Conservation (phyloP, 805 yeast species). For the Starmerella riodocensis region DNA sequence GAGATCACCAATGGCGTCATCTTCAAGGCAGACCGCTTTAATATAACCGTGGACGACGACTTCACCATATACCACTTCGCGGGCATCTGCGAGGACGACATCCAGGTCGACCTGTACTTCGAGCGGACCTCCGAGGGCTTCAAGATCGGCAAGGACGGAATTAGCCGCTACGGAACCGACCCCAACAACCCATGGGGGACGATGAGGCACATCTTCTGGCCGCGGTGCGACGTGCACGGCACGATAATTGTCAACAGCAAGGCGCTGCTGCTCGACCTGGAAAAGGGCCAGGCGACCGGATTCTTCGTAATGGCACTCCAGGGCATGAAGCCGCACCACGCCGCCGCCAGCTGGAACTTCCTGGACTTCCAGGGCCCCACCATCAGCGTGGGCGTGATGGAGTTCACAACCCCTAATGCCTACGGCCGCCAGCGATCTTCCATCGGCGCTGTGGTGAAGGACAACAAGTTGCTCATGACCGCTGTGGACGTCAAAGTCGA, state of each 20-base stretch:
- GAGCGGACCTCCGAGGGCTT: conserved; percentile 54
- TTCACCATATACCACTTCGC: conserved; percentile 38
- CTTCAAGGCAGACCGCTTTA: conserved; percentile 64
- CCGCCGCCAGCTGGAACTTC: conserved; percentile 95
- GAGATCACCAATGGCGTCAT: conserved; percentile 46
- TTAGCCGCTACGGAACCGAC: conserved; percentile 77
- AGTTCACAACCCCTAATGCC: conserved; percentile 84
- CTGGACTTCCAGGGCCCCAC: conserved; percentile 70
- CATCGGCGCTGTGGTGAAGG: conserved; percentile 58
- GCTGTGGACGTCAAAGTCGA: conserved; percentile 44
- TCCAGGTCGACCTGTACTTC: conserved; percentile 56
- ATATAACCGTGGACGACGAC: conserved; percentile 47
- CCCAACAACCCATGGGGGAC: conserved; percentile 84
- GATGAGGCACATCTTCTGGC: conserved; percentile 96
- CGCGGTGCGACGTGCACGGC: conserved; percentile 66
- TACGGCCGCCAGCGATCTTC: conserved; percentile 74
- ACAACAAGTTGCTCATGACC: conserved; percentile 49
- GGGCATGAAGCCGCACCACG: conserved; percentile 99
- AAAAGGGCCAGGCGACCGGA: conserved; percentile 28
- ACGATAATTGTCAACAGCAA: conserved; percentile 37
- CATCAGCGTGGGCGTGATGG: conserved; percentile 75
- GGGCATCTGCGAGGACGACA: conserved; percentile 54
- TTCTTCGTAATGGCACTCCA: conserved; percentile 95
- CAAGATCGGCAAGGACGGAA: conserved; percentile 81
- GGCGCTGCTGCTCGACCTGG: conserved; percentile 26